Conservation (phyloP, 495 filamentous ascomycete genomes). For the Penicillium subrubescens region DNA sequence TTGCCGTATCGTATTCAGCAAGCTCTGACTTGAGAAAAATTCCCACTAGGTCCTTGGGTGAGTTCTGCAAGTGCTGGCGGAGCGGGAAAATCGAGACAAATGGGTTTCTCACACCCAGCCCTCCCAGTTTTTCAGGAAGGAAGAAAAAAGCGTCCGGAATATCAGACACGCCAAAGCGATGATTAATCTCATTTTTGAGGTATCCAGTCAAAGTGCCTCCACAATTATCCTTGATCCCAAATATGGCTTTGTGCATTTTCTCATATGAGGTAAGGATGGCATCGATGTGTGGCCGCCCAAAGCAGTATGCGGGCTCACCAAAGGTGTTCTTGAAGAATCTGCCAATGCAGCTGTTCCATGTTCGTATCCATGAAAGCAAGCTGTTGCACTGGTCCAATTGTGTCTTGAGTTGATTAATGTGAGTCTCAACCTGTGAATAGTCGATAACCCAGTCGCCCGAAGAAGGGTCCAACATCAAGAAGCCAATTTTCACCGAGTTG, state of each 20-base stretch:
- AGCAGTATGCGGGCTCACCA: constrained; percentile 58
- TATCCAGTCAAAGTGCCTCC: constrained; percentile 51
- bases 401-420: constrained; percentile 54
- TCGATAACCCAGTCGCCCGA: constrained; percentile 46
- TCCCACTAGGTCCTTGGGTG: constrained; percentile 36
- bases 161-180: constrained; percentile 52
- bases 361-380: constrained; percentile 60
- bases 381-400: constrained; percentile 51
- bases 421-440: constrained; percentile 52
- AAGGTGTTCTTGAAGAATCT: constrained; percentile 63
- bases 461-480: constrained; percentile 23
- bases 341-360: constrained; percentile 61
- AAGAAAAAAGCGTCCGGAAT: constrained; percentile 63
- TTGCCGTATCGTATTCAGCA: background rate
- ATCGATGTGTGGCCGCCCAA: constrained; percentile 58
- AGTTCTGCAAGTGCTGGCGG: constrained; percentile 30
- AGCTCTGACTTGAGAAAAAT: constrained; percentile 41
- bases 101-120: constrained; percentile 58
- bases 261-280: constrained; percentile 55
- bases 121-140: constrained; percentile 54
- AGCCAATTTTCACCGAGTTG: constrained; percentile 29
- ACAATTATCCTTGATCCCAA: constrained; percentile 28
- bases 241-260: constrained; percentile 55
- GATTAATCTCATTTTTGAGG: constrained; percentile 48
- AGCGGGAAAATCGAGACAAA: constrained; percentile 50